Evolutionary conservation across 2,329 filamentous ascomycete species (phyloP).

Genomic region (Pyrenochaeta sp.): DNA sequence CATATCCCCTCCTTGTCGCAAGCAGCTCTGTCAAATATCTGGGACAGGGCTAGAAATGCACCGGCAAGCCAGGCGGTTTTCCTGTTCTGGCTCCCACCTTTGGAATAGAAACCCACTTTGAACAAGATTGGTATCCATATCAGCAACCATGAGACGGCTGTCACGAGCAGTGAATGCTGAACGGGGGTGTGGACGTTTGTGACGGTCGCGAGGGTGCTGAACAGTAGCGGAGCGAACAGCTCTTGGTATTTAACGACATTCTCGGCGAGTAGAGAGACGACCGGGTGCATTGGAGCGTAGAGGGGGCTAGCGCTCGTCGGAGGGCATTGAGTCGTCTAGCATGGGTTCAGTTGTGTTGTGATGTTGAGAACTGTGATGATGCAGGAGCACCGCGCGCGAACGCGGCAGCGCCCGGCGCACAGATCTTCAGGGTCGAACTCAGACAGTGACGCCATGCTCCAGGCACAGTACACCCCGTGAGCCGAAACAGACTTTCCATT

Average conservation of each 20-base stretch:
- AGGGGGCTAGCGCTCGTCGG: conserved; percentile 41
- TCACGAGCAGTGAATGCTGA: conserved; percentile 54
- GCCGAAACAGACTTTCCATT: not conserved
- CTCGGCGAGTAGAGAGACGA: conserved; percentile 37
- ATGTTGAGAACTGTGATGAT: not conserved
- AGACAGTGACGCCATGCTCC: conserved; percentile 17
- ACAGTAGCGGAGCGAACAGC: conserved; percentile 43
- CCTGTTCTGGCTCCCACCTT: conserved; percentile 32
- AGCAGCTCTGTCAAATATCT: conserved; percentile 55
- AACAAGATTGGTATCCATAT: conserved; percentile 49
- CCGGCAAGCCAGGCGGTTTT: conserved; percentile 52
- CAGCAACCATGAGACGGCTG: conserved; percentile 53
- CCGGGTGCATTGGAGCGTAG: conserved; percentile 50
- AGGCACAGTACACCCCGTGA: not conserved
- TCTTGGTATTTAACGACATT: conserved; percentile 44
- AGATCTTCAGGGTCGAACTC: conserved; percentile 11
- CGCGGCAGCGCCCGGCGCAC: conserved; percentile 7
- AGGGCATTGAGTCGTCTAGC: conserved; percentile 38
- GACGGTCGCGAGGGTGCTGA: conserved; percentile 47
- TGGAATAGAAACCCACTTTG: conserved; percentile 43
- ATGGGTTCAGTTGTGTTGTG: conserved; percentile 13
- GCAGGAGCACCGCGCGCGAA: not conserved
- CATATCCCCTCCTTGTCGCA: conserved; percentile 55
- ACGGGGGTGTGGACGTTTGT: conserved; percentile 46
- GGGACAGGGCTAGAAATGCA: conserved; percentile 51